Evolutionary conservation across 2,329 filamentous ascomycete species (phyloP).

Genomic region (Epichloe gansuensis): DNA sequence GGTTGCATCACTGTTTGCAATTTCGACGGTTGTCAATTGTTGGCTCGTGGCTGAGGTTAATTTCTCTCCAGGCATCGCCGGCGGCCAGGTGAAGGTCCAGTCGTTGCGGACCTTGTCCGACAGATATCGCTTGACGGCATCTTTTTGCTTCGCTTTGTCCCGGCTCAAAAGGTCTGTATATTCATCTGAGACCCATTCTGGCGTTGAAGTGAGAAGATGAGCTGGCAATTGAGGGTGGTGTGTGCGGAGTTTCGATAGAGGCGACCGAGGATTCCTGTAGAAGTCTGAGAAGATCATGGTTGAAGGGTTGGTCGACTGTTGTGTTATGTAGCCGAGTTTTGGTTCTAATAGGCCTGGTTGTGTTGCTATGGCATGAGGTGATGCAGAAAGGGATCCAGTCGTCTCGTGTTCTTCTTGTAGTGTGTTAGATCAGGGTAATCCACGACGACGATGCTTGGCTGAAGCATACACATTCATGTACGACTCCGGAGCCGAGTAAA

Average conservation of each 20-base stretch:
- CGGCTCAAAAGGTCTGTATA: constrained; percentile 49
- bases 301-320: background rate
- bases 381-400: background rate
- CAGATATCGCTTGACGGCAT: constrained; percentile 46
- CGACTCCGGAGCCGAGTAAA: background rate
- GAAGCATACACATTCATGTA: background rate
- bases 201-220: constrained; percentile 17
- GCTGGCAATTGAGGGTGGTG: constrained; percentile 18
- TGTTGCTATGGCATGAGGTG: background rate
- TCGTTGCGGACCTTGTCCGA: constrained; percentile 42
- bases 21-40: background rate
- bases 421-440: background rate
- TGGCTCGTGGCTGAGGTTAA: background rate
- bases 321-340: background rate
- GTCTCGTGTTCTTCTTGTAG: background rate
- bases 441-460: background rate
- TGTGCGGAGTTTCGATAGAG: constrained; percentile 39
- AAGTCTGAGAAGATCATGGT: constrained; percentile 48
- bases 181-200: constrained; percentile 34
- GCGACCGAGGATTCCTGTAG: constrained; percentile 43
- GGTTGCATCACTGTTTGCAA: background rate
- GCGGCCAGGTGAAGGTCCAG: constrained; percentile 49
- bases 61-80: constrained; percentile 4
- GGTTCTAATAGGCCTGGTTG: background rate
- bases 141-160: constrained; percentile 51